These are phyloP conservation scores for Lactarius sp. DNA, from an alignment of 768 basidiomycete genomes.

Conservation along the genomic window DNA sequence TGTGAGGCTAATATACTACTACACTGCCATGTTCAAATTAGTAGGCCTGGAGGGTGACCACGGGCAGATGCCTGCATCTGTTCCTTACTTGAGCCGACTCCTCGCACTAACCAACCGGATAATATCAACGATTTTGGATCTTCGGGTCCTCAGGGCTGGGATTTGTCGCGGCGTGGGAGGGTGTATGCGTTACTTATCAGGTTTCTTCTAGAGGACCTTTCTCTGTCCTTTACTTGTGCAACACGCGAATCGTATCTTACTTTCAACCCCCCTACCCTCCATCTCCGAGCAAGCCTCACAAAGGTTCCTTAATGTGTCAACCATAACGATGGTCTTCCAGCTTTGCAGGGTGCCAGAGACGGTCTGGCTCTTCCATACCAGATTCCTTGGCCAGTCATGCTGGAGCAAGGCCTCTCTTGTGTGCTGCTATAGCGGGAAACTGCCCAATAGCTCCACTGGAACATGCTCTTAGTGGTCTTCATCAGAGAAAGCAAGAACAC, in stretches of 20 bases:
- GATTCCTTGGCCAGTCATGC: conserved; percentile 60
- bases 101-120: conserved; percentile 46
- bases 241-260: no score
- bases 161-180: no score
- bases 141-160: conserved; percentile 54
- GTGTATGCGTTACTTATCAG: no score
- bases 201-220: no score
- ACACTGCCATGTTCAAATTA: no score
- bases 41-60: conserved; percentile 71
- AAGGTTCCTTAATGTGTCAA: conserved; percentile 52
- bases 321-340: conserved; percentile 41
- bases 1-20: no score
- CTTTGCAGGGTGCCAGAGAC: conserved; percentile 72
- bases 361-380: conserved; percentile 74
- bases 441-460: not conserved
- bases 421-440: not conserved
- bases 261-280: no score
- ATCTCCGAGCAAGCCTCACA: no score
- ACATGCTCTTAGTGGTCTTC: not conserved
- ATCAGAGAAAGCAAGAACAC: conserved; percentile 58
- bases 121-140: conserved; percentile 82
- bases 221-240: no score
- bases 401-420: conserved; percentile 42
- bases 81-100: conserved; percentile 33
- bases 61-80: conserved; percentile 57